Conservation (phyloP, 2,329 filamentous ascomycete genomes). For the Aspergillus cejpii region DNA sequence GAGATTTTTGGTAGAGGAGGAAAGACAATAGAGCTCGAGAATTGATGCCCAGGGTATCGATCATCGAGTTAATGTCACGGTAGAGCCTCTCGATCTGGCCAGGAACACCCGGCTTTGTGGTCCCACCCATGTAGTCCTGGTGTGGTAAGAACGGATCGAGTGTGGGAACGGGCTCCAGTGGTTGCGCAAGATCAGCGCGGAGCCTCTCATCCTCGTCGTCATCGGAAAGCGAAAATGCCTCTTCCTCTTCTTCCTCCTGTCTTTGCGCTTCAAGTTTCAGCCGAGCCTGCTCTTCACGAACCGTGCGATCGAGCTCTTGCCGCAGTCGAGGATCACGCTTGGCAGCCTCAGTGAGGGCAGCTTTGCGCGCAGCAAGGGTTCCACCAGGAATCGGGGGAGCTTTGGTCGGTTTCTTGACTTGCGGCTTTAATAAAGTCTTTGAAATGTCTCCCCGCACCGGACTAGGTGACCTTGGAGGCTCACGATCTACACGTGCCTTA, state of each 20-base stretch:
- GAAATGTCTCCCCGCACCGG: conserved; percentile 35
- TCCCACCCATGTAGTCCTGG: conserved; percentile 42
- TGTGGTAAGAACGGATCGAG: conserved; percentile 46
- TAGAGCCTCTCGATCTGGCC: conserved; percentile 47
- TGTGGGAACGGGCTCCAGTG: conserved; percentile 38
- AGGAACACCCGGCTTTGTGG: conserved; percentile 43
- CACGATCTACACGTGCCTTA: conserved; percentile 22
- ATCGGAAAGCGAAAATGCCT: conserved; percentile 36
- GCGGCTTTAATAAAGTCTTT: conserved; percentile 27
- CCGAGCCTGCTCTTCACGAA: conserved; percentile 25
- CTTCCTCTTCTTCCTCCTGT: conserved; percentile 27
- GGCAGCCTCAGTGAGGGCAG: conserved; percentile 31
- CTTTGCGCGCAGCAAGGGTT: conserved; percentile 38
- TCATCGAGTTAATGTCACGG: conserved; percentile 64
- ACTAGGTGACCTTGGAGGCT: conserved; percentile 43
- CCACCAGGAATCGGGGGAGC: conserved; percentile 35
- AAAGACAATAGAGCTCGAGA: conserved; percentile 58
- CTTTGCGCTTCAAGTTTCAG: conserved; percentile 29
- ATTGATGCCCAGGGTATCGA: conserved; percentile 86
- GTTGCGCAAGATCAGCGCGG: conserved; percentile 40
- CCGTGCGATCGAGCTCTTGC: conserved; percentile 19
- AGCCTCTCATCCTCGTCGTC: conserved; percentile 46
- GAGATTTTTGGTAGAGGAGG: conserved; percentile 43
- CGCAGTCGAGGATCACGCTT: conserved; percentile 23
- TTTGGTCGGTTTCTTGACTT: conserved; percentile 34